Evolutionary conservation across 2,329 filamentous ascomycete species (phyloP), one percentile per base, ranked within the genome.

Genomic region (Fusarium redolens): DNA sequence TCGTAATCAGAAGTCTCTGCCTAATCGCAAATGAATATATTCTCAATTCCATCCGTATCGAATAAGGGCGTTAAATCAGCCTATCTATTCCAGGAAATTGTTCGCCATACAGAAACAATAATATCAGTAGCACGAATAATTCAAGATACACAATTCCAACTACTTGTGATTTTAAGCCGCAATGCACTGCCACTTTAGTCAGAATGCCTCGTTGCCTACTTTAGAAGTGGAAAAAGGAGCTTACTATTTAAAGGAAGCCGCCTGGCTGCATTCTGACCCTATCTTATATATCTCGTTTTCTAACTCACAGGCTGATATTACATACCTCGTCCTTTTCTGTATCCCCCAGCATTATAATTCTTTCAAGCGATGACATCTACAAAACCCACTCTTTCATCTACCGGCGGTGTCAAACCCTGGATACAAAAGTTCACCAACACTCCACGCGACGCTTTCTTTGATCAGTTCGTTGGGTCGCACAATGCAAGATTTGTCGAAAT

Each of bases 311-410:
- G 14, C 15, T 2, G 1, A 20, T 5, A 15, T 1, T 8, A 13
- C 1, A 50, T 3, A 18, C 10, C 12, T 22, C 7, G 0, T 2
- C 14, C 0, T 4, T 31, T n/a, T 31, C 4, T 1, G 17, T 1
- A 5, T 33, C 0, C 0, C 5, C 45, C 3, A n/a, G 4, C 13
- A 7, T 8, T 48, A 0, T 13, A 17, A 31, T 17, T 4, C 3
- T 31, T 4, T 6, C 9, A 47, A n/a, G 5, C 5, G 9, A 33
- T 50, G 47, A 2, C 20, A 50, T 12, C 15, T 22, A 18, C 15
- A 4, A 13, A 22, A 1, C 14, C 11, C 18, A 9, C 0, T 3
- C 10, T 50, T 22, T 33, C 30, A 33, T 33, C 28, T 50, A 1
- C 20, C 10, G 30, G 47, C 15, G 0, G 14, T 50, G 47, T 50